Evolutionary conservation across 73 alveolate genomes (phyloP).

Genomic region (Paramecium biaurelia): DNA sequence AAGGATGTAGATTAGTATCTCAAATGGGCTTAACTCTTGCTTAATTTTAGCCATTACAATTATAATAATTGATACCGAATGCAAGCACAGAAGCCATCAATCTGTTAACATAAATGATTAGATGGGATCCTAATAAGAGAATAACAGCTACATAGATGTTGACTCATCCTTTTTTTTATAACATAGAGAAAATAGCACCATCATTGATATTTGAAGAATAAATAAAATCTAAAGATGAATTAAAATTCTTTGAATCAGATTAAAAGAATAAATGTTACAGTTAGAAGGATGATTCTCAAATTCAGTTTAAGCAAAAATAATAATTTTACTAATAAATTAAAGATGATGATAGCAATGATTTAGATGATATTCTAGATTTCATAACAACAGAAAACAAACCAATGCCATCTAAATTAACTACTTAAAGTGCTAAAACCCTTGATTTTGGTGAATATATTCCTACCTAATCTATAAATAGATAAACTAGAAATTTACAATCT

Average conservation of each 20-base stretch:
- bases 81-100: slow-evolving; percentile 96
- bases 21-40: slow-evolving; percentile 86
- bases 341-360: slow-evolving; percentile 25
- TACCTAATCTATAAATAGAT: not conserved
- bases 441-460: slow-evolving; percentile 39
- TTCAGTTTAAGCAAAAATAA: not conserved
- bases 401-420: not conserved
- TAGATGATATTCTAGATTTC: slow-evolving; percentile 22
- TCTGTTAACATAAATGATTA: slow-evolving; percentile 83
- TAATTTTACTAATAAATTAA: not conserved
- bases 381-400: not conserved
- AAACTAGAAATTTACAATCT: not conserved
- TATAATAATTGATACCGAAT: slow-evolving; percentile 74
- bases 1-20: slow-evolving; percentile 90
- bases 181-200: slow-evolving; percentile 9
- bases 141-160: slow-evolving; percentile 91
- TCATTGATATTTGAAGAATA: not conserved
- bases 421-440: not conserved
- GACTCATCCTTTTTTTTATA: slow-evolving; percentile 82
- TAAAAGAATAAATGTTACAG: not conserved
- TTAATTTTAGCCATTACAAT: slow-evolving; percentile 70
- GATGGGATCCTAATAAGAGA: slow-evolving; percentile 96
- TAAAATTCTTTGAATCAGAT: not conserved
- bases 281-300: not conserved
- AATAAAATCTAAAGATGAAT: not conserved